phyloP scores from a whole-genome alignment of 192 early-diverging fungal genomes.

The Podila epicladia region DNA sequence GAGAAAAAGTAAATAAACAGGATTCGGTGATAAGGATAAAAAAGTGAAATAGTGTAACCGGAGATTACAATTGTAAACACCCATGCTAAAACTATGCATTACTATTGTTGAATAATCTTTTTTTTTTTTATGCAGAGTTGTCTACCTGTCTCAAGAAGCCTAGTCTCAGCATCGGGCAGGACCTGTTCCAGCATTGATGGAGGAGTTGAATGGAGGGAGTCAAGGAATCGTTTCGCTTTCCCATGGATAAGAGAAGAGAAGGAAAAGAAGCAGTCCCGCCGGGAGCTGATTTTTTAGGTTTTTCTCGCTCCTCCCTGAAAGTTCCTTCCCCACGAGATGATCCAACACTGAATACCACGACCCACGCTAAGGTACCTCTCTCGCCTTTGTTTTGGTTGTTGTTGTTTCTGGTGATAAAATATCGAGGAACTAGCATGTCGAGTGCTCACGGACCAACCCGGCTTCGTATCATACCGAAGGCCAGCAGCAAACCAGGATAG shows the following conservation, averaged over 20 bases:
- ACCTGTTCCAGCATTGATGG: constrained; percentile 49
- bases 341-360: neutral
- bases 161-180: constrained; percentile 52
- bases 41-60: neutral
- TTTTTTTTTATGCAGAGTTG: too few relatives aligned
- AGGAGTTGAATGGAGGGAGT: neutral
- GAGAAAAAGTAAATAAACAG: too few relatives aligned
- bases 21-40: too few relatives aligned
- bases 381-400: neutral
- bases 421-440: neutral
- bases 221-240: neutral
- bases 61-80: too few relatives aligned
- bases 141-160: constrained; percentile 49
- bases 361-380: neutral
- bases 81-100: neutral
- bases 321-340: too few relatives aligned
- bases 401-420: neutral
- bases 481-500: too few relatives aligned
- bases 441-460: too few relatives aligned
- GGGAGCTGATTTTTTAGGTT: too few relatives aligned
- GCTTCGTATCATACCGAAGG: too few relatives aligned
- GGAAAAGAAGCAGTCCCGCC: too few relatives aligned
- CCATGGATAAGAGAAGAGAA: neutral
- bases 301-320: too few relatives aligned
- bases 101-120: neutral